Evolutionary conservation across 176 grass and related monocot species (phyloP).

Genomic region (Musa itinerans): DNA sequence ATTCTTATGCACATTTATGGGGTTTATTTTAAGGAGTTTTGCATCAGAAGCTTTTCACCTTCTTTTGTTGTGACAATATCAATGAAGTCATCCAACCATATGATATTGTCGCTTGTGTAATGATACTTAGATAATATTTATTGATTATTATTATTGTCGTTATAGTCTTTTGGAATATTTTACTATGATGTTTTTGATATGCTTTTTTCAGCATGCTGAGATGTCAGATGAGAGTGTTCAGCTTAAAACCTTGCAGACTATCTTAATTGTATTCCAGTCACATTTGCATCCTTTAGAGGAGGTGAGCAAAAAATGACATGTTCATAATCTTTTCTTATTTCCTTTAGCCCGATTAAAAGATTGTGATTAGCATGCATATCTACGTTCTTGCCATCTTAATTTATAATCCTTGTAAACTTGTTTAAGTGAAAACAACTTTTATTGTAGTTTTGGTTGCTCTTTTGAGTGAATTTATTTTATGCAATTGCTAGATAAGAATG

Average conservation of each 20-base stretch:
- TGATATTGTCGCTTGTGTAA: neutral
- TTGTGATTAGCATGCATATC: neutral
- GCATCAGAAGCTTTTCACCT: too few species aligned
- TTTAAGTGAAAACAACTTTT: neutral
- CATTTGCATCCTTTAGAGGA: constrained; percentile 83
- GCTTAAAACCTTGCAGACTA: constrained; percentile 93
- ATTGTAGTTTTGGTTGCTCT: neutral
- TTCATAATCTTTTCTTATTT: neutral
- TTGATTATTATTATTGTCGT: neutral
- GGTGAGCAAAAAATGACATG: constrained; percentile 32
- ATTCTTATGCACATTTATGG: too few species aligned
- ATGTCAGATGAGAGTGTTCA: constrained; percentile 95
- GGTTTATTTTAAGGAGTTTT: too few species aligned
- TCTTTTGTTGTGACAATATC: neutral
- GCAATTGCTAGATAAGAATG: neutral
- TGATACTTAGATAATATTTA: neutral
- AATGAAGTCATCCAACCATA: neutral
- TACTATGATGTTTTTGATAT: constrained; percentile 23
- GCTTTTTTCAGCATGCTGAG: constrained; percentile 59
- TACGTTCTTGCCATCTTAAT: neutral
- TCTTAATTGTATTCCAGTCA: constrained; percentile 90
- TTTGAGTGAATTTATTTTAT: neutral
- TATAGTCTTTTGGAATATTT: neutral
- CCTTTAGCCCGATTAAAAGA: neutral
- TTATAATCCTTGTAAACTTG: neutral